Percentiles rank a stretch among this genome's conserved stretches.
phyloP scores from a whole-genome alignment of 2,329 filamentous ascomycete genomes.

The Botryotinia globosa region DNA sequence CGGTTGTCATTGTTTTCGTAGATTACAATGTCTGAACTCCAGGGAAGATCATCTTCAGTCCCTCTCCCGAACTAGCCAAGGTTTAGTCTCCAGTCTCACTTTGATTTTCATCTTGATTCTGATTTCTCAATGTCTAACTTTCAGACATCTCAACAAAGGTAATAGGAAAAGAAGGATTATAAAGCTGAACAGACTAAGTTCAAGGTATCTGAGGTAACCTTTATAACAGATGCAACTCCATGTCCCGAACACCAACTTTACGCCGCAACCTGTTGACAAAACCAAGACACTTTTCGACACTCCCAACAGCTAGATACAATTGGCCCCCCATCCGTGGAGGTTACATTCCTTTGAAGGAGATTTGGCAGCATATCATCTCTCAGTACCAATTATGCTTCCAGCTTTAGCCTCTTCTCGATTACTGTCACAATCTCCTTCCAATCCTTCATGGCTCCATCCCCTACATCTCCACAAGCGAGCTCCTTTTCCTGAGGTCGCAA shows the following conservation, averaged over 20 bases:
- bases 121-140: not conserved
- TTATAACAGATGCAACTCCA: not conserved
- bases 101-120: not conserved
- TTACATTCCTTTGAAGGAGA: not conserved
- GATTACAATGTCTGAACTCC: not conserved
- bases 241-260: not conserved
- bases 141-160: not conserved
- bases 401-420: constrained; percentile 51
- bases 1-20: rapidly evolving
- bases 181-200: not conserved
- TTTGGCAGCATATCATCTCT: not conserved
- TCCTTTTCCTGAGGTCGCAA: constrained; percentile 70
- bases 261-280: not conserved
- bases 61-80: not conserved
- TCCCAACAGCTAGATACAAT: not conserved
- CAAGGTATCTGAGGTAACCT: not conserved
- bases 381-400: constrained; percentile 15
- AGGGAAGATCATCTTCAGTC: not conserved
- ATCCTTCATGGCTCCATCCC: constrained; percentile 77
- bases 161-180: not conserved
- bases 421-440: constrained; percentile 71
- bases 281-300: not conserved
- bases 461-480: constrained; percentile 81
- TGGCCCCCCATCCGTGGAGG: not conserved
- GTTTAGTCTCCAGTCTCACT: not conserved